These are phyloP conservation scores for Fibroporia radiculosa DNA, from an alignment of 768 basidiomycete genomes.

Conservation along the genomic window DNA sequence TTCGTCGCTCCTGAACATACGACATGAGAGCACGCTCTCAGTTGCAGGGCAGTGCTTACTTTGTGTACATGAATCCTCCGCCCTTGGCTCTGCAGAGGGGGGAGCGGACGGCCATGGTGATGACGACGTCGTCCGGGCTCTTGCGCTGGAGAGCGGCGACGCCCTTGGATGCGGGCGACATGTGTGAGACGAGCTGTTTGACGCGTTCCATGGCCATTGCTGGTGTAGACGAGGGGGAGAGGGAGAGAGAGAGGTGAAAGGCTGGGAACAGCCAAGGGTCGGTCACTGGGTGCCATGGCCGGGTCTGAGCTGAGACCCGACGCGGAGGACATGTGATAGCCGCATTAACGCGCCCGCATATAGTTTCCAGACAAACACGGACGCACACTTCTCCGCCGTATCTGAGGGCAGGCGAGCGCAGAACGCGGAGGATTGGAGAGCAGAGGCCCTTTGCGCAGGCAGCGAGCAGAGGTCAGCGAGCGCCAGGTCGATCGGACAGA, in stretches of 20 bases:
- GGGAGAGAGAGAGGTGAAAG: neutral
- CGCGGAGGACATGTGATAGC: too few relatives aligned
- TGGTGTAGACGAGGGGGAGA: neutral
- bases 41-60: conserved; percentile 23
- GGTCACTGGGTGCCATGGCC: too few relatives aligned
- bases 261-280: neutral
- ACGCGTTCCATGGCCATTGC: conserved; percentile 46
- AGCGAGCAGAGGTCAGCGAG: too few relatives aligned
- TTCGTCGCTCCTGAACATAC: conserved; percentile 50
- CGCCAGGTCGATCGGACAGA: too few relatives aligned
- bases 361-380: too few relatives aligned
- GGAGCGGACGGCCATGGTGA: conserved; percentile 74
- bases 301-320: too few relatives aligned
- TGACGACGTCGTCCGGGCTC: conserved; percentile 70
- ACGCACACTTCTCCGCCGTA: too few relatives aligned
- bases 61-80: conserved; percentile 67
- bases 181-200: conserved; percentile 56
- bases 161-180: conserved; percentile 36
- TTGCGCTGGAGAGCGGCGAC: conserved; percentile 47
- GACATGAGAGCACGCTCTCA: neutral
- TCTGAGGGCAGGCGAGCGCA: too few relatives aligned
- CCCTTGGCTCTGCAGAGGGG: conserved; percentile 72
- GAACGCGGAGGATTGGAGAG: too few relatives aligned
- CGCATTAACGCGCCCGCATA: too few relatives aligned
- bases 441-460: too few relatives aligned